phyloP scores from a whole-genome alignment of 2,329 filamentous ascomycete genomes.

The Cladosporium sp. region DNA sequence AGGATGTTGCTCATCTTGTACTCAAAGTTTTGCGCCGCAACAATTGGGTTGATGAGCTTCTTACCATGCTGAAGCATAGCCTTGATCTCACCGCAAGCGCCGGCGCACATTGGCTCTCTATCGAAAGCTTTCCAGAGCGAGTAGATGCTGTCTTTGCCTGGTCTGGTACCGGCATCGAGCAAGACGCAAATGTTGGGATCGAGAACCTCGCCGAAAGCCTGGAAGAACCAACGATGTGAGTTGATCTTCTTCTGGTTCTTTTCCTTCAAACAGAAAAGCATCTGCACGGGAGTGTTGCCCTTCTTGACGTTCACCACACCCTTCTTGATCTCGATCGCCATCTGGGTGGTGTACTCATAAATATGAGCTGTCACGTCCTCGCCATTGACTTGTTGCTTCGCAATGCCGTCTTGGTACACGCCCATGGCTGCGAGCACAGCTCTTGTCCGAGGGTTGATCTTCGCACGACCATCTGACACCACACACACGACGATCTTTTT shows the following conservation, averaged over 20 bases:
- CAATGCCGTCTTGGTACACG: slow-evolving; percentile 97
- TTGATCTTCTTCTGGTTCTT: slow-evolving; percentile 99
- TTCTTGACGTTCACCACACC: slow-evolving; percentile 83
- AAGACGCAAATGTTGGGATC: slow-evolving; percentile 97
- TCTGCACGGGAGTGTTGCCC: slow-evolving; percentile 83
- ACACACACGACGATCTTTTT: slow-evolving; percentile 99
- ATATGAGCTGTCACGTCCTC: slow-evolving; percentile 97
- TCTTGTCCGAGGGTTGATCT: slow-evolving; percentile 91
- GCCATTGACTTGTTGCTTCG: slow-evolving; percentile 94
- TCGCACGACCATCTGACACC: slow-evolving; percentile 93
- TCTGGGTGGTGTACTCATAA: slow-evolving; percentile 88
- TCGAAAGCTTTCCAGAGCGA: slow-evolving; percentile 99
- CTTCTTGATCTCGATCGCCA: slow-evolving; percentile 86
- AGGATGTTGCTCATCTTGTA: slow-evolving; percentile 99
- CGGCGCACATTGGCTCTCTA: slow-evolving; percentile 94
- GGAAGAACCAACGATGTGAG: slow-evolving; percentile 98
- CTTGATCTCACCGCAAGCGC: slow-evolving; percentile 98
- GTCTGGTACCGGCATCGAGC: slow-evolving; percentile 92
- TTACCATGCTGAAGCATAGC: slow-evolving; percentile 90
- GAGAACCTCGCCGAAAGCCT: slow-evolving; percentile 87
- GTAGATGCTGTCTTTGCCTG: slow-evolving; percentile 92
- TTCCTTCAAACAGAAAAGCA: slow-evolving; percentile 97
- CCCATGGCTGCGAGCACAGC: slow-evolving; percentile 90
- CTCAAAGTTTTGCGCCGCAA: slow-evolving; percentile 97
- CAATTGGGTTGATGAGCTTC: slow-evolving; percentile 87